A percentile compares a stretch with the other conserved stretches of the same genome.
Conservation (phyloP, 208 protist genomes). For the Wallacemonas sp. region DNA sequence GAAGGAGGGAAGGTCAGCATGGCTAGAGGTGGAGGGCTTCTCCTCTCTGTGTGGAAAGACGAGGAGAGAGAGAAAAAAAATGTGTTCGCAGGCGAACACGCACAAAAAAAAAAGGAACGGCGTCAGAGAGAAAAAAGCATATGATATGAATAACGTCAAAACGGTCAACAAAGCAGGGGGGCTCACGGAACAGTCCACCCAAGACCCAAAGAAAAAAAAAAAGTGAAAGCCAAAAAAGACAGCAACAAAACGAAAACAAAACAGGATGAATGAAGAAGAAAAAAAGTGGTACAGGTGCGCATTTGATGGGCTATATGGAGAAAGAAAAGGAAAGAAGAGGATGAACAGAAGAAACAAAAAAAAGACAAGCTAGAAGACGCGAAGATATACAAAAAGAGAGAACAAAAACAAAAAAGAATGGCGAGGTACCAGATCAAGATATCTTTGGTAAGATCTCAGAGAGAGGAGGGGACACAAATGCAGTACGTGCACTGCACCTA, state of each 20-base stretch:
- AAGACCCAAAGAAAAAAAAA: neutral
- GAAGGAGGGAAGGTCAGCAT: too few relatives aligned
- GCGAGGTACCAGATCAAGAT: too few relatives aligned
- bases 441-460: too few relatives aligned
- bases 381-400: constrained; percentile 12
- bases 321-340: constrained; percentile 9
- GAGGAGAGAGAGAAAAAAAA: neutral
- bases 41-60: constrained; percentile 17
- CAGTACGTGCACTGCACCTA: too few relatives aligned
- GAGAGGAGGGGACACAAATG: too few relatives aligned
- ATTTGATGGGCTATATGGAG: neutral
- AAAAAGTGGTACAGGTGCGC: neutral
- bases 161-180: neutral
- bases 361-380: constrained; percentile 10
- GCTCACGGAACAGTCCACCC: neutral
- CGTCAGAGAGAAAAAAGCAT: neutral
- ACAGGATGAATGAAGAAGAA: neutral
- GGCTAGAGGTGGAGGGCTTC: too few relatives aligned
- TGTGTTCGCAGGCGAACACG: neutral
- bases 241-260: too few relatives aligned
- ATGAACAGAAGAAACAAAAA: constrained; percentile 7
- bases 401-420: neutral
- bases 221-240: neutral
- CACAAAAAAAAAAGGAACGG: constrained; percentile 8
- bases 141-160: neutral